A percentile compares a stretch with the other conserved stretches of the same genome.
Evolutionary conservation across 192 early-diverging fungal species (phyloP).

Genomic region (Dissophora ornata): DNA sequence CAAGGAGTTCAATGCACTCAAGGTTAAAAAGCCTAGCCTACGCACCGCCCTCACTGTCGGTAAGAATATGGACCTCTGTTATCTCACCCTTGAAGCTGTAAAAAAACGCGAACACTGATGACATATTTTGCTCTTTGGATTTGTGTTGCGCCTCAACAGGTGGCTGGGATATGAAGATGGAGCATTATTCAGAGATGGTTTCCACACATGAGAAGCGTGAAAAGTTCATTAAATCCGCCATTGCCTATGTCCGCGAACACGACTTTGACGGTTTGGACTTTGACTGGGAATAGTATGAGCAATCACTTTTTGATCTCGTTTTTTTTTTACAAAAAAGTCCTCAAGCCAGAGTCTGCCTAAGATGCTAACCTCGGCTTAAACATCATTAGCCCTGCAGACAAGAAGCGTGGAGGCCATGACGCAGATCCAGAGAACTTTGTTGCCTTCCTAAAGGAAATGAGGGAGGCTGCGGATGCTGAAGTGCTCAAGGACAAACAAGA

Average conservation of each 20-base stretch:
- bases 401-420: conserved; percentile 8
- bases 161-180: conserved; percentile 47
- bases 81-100: not conserved
- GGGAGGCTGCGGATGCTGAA: conserved; percentile 28
- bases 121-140: no score
- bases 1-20: conserved; percentile 25
- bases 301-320: no score
- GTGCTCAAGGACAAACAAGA: conserved; percentile 15
- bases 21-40: conserved; percentile 18
- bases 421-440: conserved; percentile 39
- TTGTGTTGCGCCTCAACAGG: conserved; percentile 7
- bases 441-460: conserved; percentile 32
- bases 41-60: conserved; percentile 37
- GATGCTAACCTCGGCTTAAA: no score
- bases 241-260: conserved; percentile 20
- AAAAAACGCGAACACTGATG: no score
- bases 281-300: conserved; percentile 46
- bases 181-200: conserved; percentile 32
- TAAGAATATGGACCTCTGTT: not conserved
- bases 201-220: conserved; percentile 26
- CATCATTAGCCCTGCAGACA: conserved; percentile 15
- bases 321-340: no score
- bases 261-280: conserved; percentile 42
- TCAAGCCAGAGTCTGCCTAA: no score
- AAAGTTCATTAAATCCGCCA: conserved; percentile 27